Evolutionary conservation across 352 stramenopile species (phyloP), one percentile per base, ranked within the genome.

Genomic region (Achlya hypogyna): DNA sequence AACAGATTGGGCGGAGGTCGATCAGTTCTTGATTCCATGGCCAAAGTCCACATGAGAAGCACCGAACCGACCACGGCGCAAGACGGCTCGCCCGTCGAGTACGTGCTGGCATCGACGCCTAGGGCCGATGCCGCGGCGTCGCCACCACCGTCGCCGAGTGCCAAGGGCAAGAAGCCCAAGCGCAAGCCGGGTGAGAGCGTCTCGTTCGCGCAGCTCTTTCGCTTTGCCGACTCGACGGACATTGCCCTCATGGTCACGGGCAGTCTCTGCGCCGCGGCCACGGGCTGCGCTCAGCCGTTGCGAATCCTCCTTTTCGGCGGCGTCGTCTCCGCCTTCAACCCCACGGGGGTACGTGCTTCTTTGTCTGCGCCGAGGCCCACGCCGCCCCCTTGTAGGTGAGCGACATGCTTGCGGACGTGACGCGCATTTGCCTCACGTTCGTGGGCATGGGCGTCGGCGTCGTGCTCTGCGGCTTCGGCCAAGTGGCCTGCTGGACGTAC

Each of bases 401-500:
- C 22, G 60, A 67, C 31, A 67, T 67, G 60, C 42, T 67, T 5
- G 20, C 31, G 8, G 25, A 64, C 29, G 63, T 69, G 1, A 28
- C 23, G 5, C 63, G 14, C 27, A 77, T 85, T 4, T 75, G 77
- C 10, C 74, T 83, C 58, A 81, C 82, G 34, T 85, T 88, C 56
- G 72, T 79, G 16, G 69, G 62, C 35, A 74, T 86, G 6, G 77
- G 79, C 25, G 42, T 88, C n/a, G 76, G 72, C 4, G 74, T 85
- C 34, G 72, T 89, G 45, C 28, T 83, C 10, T 71, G 62, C 0
- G 77, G 78, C 20, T 82, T 75, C 31, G 62, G 82, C 32, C 80
- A 89, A 73, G 78, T 84, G 6, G 72, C 73, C 18, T 82, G 72
- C 53, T 89, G 80, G 80, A 51, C 43, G 5, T 53, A 53, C 29